Evolutionary conservation across 1,284 basidiomycete species (phyloP), one percentile per base, ranked within the genome.

Genomic region (Ceratobasidium sp.): DNA sequence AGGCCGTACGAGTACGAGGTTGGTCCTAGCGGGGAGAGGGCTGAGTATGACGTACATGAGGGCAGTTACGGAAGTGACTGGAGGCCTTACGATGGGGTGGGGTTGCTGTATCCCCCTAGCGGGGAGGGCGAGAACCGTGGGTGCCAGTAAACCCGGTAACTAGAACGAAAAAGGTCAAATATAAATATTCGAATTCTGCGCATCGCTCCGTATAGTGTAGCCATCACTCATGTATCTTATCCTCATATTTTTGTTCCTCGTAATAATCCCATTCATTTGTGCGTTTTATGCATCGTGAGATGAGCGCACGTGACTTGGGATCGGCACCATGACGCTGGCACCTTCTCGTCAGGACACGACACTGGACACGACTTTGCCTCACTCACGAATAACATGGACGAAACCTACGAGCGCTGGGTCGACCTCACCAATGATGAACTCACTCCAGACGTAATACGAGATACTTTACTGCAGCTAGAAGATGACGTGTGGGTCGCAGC

Each of bases 401-500:
- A 70, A 70, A 30, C 41, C 47, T 72, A 72, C 62, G 61, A 73
- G 35, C 69, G 66, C n/a, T 93, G 91, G 92, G 81, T 83, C 69
- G 77, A 79, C 59, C 83, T 90, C 57, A 75, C 82, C 43, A 87
- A 92, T 79, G 79, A 84, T 46, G 83, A 89, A 32, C 76, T 93
- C 66, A 88, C 87, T 2, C 77, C 81, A 0, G 83, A 87, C 44
- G 78, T 80, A 54, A 81, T 92, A 21, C 80, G 82, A 26, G 77
- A 85, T 44, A 78, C 84, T n/a, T 83, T 94, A n/a, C 81, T 80
- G 7, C 78, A 81, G 26, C 80, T 90, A 43, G 79, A 83, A 47
- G 87, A 93, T 77, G 89, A 93, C 79, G 81, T 91, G 11, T 93
- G 91, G 91, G 89, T 89, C 21, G 85, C 85, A 55, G 87, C 90